Percentiles rank a stretch among this genome's conserved stretches.
Conservation (phyloP, 1,139 yeast genomes). For the Kurtzmaniella quercitrusa region DNA sequence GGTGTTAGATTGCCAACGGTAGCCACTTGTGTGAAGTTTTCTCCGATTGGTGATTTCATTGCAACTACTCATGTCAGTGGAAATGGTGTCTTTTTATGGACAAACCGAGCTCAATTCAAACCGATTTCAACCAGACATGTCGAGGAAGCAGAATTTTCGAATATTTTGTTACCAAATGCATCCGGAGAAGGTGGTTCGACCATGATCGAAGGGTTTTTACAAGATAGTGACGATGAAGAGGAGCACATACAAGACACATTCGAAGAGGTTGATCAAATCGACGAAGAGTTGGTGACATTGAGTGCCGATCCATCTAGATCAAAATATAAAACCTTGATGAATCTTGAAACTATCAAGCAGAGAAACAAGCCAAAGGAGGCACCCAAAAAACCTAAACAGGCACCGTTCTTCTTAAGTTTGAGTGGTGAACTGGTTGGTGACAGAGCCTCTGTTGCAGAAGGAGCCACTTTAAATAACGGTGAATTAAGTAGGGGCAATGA, state of each 20-base stretch:
- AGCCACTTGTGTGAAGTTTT: conserved; percentile 74
- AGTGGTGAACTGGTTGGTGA: conserved; percentile 67
- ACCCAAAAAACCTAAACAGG: conserved; percentile 77
- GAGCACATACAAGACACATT: conserved; percentile 32
- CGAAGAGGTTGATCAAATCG: conserved; percentile 63
- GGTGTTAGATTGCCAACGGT: conserved; percentile 77
- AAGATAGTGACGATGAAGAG: conserved; percentile 23
- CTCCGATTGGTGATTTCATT: conserved; percentile 85
- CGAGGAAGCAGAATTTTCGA: conserved; percentile 67
- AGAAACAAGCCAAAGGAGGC: conserved; percentile 90
- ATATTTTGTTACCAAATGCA: conserved; percentile 63
- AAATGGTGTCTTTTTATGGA: conserved; percentile 90
- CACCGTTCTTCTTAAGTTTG: conserved; percentile 76
- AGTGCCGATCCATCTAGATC: conserved; percentile 66
- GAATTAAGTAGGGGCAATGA: conserved; percentile 12
- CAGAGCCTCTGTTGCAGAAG: conserved; percentile 61
- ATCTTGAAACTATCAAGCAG: conserved; percentile 78
- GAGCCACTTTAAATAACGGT: conserved; percentile 18
- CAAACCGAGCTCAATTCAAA: conserved; percentile 81
- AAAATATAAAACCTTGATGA: conserved; percentile 73
- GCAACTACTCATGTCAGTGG: conserved; percentile 94
- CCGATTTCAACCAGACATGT: conserved; percentile 72
- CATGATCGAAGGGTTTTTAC: conserved; percentile 72
- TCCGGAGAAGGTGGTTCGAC: conserved; percentile 80
- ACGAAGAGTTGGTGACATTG: conserved; percentile 61